Percentiles rank a stretch among this genome's conserved stretches.
phyloP scores from a whole-genome alignment of 768 basidiomycete genomes.

The Russula foetens region DNA sequence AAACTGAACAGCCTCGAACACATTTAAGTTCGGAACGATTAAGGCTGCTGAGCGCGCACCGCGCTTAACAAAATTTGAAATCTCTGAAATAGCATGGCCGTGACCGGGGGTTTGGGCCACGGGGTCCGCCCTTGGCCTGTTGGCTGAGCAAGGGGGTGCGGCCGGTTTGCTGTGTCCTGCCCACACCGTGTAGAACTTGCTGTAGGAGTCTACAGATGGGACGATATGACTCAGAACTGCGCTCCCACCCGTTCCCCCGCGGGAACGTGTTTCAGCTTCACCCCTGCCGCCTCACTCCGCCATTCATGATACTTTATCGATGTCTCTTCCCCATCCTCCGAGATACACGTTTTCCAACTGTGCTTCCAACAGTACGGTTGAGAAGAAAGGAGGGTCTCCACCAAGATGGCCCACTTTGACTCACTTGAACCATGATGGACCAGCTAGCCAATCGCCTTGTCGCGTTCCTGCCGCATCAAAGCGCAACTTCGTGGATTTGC shows the following conservation, averaged over 20 bases:
- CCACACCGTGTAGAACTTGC: slow-evolving; percentile 3
- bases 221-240: background rate
- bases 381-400: background rate
- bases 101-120: too few species aligned
- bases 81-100: too few species aligned
- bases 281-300: background rate
- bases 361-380: too few species aligned
- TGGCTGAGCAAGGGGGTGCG: background rate
- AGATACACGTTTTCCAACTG: background rate
- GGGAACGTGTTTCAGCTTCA: slow-evolving; percentile 10
- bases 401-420: background rate
- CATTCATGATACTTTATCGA: background rate
- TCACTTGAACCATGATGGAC: background rate
- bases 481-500: slow-evolving; percentile 4
- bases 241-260: background rate
- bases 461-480: background rate
- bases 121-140: too few species aligned
- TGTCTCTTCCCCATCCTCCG: background rate
- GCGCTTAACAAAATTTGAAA: too few species aligned
- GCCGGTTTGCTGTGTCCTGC: slow-evolving; percentile 3
- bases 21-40: background rate
- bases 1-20: too few species aligned
- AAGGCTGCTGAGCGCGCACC: too few species aligned
- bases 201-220: background rate
- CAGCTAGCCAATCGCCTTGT: background rate